Base-by-base conservation (phyloP, 1,139 yeast genomes). In the Magnusiomyces suaveolens region DNA sequence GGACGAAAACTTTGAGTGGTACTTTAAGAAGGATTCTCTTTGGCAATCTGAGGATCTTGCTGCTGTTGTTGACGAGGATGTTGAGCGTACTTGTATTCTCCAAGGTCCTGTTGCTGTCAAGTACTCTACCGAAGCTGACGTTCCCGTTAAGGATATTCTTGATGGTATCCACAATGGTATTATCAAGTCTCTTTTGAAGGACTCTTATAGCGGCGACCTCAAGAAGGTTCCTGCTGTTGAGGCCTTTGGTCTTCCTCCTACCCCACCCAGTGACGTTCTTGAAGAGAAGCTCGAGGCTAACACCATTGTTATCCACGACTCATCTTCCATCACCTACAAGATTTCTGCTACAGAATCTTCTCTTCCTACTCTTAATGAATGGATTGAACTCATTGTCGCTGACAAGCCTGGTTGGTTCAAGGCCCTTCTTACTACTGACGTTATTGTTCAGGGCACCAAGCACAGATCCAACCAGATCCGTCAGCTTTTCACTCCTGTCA, bases 61-160 rank as follows among this genome's bases (percentile, higher is more conserved):
- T 70, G 87, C 97, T 60, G 97, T 92, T 67, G 92, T 87, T 61
- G 98, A 80, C 64, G 90, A 85, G 68, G 99, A 92, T 71, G 97
- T 92, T 61, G 94, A 90, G 73, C 87, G 98, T 78, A 90, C 97
- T 24, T 94, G 98, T 84, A 89, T 92, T 63, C 80, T 92, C 66
- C 97, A 89, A 66, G 97, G 98, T 63, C 99, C 99, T 52, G 98
- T 94, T 65, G 95, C 98, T 64, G 97, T 96, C 64, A 90, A 84
- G 73, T 90, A 76, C 76, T 84, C 97, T 64, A 86, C 79, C 65
- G 78, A 79, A 69, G 94, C 87, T 57, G 82, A 92, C 68, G 96
- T 88, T 74, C 97, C 98, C 65, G 87, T 92, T 68, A 84, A 87
- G 72, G 87, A 84, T 52, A 89, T 92, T 63, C 75, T 92, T 75